Base-by-base conservation (phyloP, 2,329 filamentous ascomycete genomes). In the Dactylellina parvicollis region DNA sequence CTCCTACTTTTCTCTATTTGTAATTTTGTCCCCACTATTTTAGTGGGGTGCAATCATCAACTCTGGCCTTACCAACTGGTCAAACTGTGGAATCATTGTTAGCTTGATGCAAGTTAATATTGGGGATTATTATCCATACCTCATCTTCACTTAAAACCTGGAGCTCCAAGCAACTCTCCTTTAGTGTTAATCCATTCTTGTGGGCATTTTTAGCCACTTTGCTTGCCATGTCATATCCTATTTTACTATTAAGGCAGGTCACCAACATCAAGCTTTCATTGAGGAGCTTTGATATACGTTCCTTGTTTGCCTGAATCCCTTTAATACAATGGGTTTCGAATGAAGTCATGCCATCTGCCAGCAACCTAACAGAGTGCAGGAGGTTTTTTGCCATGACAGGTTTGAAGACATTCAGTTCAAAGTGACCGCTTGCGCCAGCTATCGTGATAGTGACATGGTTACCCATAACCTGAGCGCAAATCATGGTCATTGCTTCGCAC, bases 321-420 rank as follows among this genome's bases (percentile, higher is more conserved):
- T 84, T 87, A 18, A 99, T 90, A 30, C 98, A 86, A 84, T 98
- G 94, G 85, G 92, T 91, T 84, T 96, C 92, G 80, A 99, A 98
- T 76, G 92, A 96, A 79, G 86, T 87, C 93, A 98, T 98, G 78
- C 91, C 92, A 80, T 99, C 95, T 34, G 92, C 86, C 65, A 99
- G 84, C 74, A 99, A 88, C 76, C 94, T 88, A 66, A 90, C 86
- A 84, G 92, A 96, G 86, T 98, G 95, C 38, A 99, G 86, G 76
- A 98, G 85, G 84, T 98, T 98, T 82, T 90, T 87, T 83, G 98
- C 98, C 81, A 99, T 87, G 70, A 98, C 87, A 44, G 95, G 95
- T 86, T 98, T 98, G 88, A 96, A 99, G 64, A 98, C 95, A 83
- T 98, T 99, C 77, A 99, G 87, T 83, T 98, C 95, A 79, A 99